Evolutionary conservation across 2,329 filamentous ascomycete genomes (phyloP), one percentile per base, ranked within the genome.

Genomic region (Penicillium capsulatum): DNA sequence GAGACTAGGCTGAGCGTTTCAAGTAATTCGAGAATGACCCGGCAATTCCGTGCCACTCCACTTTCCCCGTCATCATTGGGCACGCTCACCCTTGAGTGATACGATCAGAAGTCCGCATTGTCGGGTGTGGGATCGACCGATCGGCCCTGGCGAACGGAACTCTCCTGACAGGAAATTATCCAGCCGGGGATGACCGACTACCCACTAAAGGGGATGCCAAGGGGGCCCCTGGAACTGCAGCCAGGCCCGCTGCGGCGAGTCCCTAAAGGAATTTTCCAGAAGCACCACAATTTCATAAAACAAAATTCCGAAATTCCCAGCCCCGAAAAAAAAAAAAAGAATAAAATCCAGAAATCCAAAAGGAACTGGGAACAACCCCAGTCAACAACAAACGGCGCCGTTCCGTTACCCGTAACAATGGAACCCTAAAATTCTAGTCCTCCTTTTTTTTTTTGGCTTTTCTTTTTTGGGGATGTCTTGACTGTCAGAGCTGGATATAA

Each of bases 401-500:
- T 39, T 41, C 36, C 36, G 24, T 42, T 40, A 36, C 42, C 38
- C 38, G 44, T 48, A 50, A 47, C 40, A 47, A 51, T 50, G 47
- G 44, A 52, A 50, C 47, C 47, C 51, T 52, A 50, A 50, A 46
- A 46, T 46, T 42, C 42, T 44, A 47, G 38, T 45, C 31, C 9
- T 11, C n/a, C 4, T 20, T 26, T 42, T 33, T 39, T 34, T 42
- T 42, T 40, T 34, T 40, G 38, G 31, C 36, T 38, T 44, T 37
- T 48, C 42, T 48, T 50, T 46, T 11, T 24, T 7, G 11, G 7
- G 22, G 5, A 28, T 11, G 9, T 28, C 26, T 46, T 47, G 42
- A 47, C 44, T 43, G 46, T 52, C 19, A 22, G 5, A 9, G 19
- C 50, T 54, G 39, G 36, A 52, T 55, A 54, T 55, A 57, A 57